phyloP scores from a whole-genome alignment of 306 rosid genomes.

The Cicer arietinum region DNA sequence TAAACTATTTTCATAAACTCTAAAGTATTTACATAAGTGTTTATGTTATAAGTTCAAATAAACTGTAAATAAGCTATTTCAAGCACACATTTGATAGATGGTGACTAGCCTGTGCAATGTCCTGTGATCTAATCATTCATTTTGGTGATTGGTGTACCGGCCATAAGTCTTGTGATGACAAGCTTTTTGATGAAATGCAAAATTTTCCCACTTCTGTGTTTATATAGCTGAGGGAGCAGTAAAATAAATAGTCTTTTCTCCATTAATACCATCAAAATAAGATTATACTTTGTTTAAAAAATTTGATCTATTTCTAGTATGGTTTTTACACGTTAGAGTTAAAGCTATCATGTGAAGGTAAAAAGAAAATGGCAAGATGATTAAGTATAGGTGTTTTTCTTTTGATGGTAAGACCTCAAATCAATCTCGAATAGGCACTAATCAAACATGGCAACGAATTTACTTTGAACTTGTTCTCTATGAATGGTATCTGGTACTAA shows the following conservation, averaged over 20 bases:
- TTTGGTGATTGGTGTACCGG: conserved; percentile 18
- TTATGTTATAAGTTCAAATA: neutral
- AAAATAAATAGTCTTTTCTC: neutral
- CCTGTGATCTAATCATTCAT: conserved; percentile 12
- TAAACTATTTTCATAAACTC: neutral
- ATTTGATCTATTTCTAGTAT: conserved; percentile 5
- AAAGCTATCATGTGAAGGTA: conserved; percentile 8
- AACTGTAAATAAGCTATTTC: neutral
- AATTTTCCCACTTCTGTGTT: neutral
- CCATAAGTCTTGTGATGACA: conserved; percentile 1
- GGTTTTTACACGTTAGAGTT: neutral
- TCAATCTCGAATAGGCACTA: neutral
- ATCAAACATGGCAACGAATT: conserved; percentile 6
- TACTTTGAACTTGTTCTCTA: conserved; percentile 50
- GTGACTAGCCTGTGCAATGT: conserved; percentile 4
- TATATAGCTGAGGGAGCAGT: neutral
- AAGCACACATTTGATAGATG: neutral
- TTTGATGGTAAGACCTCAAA: conserved; percentile 11
- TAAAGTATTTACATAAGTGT: neutral
- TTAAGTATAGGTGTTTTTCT: conserved; percentile 20
- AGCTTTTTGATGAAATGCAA: conserved; percentile 14
- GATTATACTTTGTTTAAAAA: neutral
- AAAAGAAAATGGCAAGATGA: conserved; percentile 20
- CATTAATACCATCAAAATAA: neutral
- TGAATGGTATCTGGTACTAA: conserved; percentile 56